Evolutionary conservation across 2,329 filamentous ascomycete species (phyloP).

Genomic region (Coniella lustricola): DNA sequence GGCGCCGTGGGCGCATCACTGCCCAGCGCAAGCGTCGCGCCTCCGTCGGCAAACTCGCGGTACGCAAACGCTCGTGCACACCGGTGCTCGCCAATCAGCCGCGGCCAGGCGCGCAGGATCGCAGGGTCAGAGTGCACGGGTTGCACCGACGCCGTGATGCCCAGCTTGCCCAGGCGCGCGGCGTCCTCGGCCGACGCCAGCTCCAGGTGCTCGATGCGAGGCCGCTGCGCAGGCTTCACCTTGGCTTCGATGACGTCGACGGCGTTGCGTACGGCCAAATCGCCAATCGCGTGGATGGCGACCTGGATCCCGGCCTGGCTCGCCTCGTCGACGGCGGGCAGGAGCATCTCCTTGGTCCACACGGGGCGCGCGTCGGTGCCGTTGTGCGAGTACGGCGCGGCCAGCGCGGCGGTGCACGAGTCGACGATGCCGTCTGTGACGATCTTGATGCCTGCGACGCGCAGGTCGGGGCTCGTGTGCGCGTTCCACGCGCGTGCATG

Average conservation of each 20-base stretch:
- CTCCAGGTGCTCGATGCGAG: constrained; percentile 60
- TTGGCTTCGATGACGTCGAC: constrained; percentile 46
- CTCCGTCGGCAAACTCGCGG: constrained; percentile 49
- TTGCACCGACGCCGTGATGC: constrained; percentile 54
- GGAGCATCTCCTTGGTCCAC: constrained; percentile 47
- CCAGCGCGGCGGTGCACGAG: constrained; percentile 55
- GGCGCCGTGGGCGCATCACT: constrained; percentile 55
- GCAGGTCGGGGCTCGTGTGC: constrained; percentile 37
- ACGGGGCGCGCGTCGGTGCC: constrained; percentile 41
- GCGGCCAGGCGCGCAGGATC: constrained; percentile 54
- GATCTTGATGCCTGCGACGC: constrained; percentile 56
- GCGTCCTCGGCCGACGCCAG: constrained; percentile 50
- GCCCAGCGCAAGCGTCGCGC: constrained; percentile 49
- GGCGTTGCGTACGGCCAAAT: constrained; percentile 49
- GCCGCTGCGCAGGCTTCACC: constrained; percentile 40
- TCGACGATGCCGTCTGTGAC: constrained; percentile 61
- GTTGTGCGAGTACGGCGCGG: constrained; percentile 49
- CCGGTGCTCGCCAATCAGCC: constrained; percentile 45
- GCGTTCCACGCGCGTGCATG: constrained; percentile 38
- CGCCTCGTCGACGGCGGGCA: constrained; percentile 47
- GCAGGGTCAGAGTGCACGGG: constrained; percentile 54
- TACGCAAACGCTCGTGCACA: constrained; percentile 55
- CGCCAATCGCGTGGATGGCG: constrained; percentile 60
- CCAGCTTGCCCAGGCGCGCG: constrained; percentile 45
- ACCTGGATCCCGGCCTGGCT: constrained; percentile 49